A percentile compares a stretch with the other conserved stretches of the same genome.
Evolutionary conservation across 2,329 filamentous ascomycete genomes (phyloP).

Genomic region (Penicillium hesseltinei): DNA sequence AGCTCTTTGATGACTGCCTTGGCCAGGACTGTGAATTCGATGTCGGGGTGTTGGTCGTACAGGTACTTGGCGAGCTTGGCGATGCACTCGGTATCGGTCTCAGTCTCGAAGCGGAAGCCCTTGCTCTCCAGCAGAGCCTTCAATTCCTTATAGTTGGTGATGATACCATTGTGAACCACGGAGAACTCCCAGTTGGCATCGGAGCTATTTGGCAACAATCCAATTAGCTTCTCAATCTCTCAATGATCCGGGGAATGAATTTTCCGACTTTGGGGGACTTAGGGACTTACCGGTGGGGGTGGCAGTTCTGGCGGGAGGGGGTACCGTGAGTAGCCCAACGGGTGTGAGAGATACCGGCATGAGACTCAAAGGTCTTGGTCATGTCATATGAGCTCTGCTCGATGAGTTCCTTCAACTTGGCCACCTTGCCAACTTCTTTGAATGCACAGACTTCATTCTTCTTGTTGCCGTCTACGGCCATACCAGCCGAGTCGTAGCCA

Average conservation of each 20-base stretch:
- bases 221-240: neutral
- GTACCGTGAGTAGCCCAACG: slow-evolving; percentile 97
- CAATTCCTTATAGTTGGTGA: slow-evolving; percentile 99
- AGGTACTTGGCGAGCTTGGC: slow-evolving; percentile 98
- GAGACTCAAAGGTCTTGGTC: slow-evolving; percentile 93
- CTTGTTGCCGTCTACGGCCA: slow-evolving; percentile 96
- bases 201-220: slow-evolving; percentile 59
- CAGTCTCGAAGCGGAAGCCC: slow-evolving; percentile 98
- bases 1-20: slow-evolving; percentile 99
- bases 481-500: slow-evolving; percentile 95
- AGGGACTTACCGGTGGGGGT: slow-evolving; percentile 85
- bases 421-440: slow-evolving; percentile 99
- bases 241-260: neutral
- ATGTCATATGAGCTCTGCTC: slow-evolving; percentile 78
- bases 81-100: slow-evolving; percentile 99
- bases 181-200: slow-evolving; percentile 95
- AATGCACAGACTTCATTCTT: slow-evolving; percentile 96
- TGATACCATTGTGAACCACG: slow-evolving; percentile 99
- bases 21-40: slow-evolving; percentile 93
- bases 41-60: slow-evolving; percentile 87
- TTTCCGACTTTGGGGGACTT: slow-evolving; percentile 38
- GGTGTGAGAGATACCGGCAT: slow-evolving; percentile 98
- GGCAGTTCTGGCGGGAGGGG: slow-evolving; percentile 93
- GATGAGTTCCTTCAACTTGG: slow-evolving; percentile 91
- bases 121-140: slow-evolving; percentile 90